Evolutionary conservation across 495 filamentous ascomycete genomes (phyloP), one percentile per base, ranked within the genome.

Genomic region (Monascus purpureus): DNA sequence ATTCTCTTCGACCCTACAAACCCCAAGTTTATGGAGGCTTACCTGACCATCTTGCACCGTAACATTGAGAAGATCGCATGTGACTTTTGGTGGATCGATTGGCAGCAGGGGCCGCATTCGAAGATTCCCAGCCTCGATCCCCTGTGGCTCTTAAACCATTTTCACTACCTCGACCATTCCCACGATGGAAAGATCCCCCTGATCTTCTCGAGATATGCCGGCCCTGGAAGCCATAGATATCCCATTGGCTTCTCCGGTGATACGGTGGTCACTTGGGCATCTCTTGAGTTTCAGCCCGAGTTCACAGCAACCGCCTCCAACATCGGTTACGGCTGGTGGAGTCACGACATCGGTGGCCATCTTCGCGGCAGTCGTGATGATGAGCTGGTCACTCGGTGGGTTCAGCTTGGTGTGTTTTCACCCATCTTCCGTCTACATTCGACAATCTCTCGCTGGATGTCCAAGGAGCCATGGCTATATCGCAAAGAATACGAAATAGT

Each of bases 251-350:
- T 76, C 39, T 75, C 71, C 2, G 72, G 72, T 1, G 72, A 76
- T 36, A 65, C 62, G 0, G 36, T 64, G 9, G 63, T 70, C 22
- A 65, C 64, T 2, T 76, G 72, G 72, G 59, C 46, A 0, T 70
- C 68, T 0, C 57, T 76, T 2, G 37, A 63, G 2, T 76, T 74
- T 43, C 70, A 76, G 41, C 68, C 72, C 16, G 72, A 76, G 36
- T 76, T 75, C 43, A 76, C 72, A 0, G 64, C 67, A 4, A 72
- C 70, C 0, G 66, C 72, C 0, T 72, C 68, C 9, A 76, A 76
- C 49, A 74, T 76, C 35, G 72, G 72, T 2, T 76, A 67, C 35
- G 70, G 70, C 6, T 76, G 70, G 70, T 76, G 72, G 72, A 72
- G 67, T 32, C 68, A 76, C 41, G 72, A 76, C 37, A 74, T 76